These are phyloP conservation scores for Podila epigama DNA, from an alignment of 192 early-diverging fungal species.

Conservation along the genomic window DNA sequence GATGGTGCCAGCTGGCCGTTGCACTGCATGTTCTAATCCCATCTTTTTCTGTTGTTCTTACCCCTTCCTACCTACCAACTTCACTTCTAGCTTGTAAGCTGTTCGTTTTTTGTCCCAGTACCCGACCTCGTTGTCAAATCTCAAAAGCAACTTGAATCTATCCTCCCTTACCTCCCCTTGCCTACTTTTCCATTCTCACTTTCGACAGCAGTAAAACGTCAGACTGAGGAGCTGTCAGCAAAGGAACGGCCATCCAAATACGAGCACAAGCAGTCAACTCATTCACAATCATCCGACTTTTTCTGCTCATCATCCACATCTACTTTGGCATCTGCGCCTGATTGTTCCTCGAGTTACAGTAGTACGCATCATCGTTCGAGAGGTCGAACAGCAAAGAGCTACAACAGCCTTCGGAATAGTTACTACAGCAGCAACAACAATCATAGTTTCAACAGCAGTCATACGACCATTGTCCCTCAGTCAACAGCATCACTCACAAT, in stretches of 20 bases:
- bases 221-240: neutral
- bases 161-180: conserved; percentile 18
- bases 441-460: neutral
- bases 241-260: neutral
- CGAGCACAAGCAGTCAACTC: neutral
- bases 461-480: neutral
- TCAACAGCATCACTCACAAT: neutral
- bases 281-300: neutral
- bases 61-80: neutral
- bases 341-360: no score
- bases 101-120: conserved; percentile 21
- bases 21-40: no score
- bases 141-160: conserved; percentile 15
- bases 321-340: neutral
- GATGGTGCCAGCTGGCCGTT: no score
- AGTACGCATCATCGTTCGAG: neutral
- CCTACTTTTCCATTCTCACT: neutral
- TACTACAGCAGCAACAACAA: neutral
- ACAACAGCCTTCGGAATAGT: neutral
- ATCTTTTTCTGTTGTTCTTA: no score
- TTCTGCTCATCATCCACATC: neutral
- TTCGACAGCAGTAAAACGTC: neutral
- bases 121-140: conserved; percentile 30
- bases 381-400: neutral
- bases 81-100: conserved; percentile 9